A percentile compares a stretch with the other conserved stretches of the same genome.
Evolutionary conservation across 805 yeast species (phyloP).

Genomic region (Myxozyma geophila): DNA sequence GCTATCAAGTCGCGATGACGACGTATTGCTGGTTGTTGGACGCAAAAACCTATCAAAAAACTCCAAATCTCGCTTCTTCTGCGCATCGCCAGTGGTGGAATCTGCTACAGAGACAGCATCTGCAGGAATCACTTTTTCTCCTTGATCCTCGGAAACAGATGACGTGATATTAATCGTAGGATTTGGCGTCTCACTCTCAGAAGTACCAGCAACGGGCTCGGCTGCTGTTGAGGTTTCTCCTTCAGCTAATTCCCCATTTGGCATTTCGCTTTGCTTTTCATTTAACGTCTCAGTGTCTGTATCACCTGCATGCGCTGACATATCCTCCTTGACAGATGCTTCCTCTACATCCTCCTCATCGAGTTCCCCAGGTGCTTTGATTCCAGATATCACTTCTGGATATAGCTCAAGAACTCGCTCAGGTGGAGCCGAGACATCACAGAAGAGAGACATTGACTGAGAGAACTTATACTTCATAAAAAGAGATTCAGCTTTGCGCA

Average conservation of each 20-base stretch:
- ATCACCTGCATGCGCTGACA: not conserved
- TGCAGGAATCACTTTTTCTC: not conserved
- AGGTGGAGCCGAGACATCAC: slow-evolving; percentile 65
- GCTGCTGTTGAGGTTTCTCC: not conserved
- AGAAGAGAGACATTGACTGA: slow-evolving; percentile 53
- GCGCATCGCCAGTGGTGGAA: slow-evolving; percentile 13
- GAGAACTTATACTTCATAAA: slow-evolving; percentile 44
- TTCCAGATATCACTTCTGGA: slow-evolving; percentile 48
- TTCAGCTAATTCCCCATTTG: not conserved
- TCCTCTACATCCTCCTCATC: not conserved
- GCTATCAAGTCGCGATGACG: slow-evolving; percentile 10
- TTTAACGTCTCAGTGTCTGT: not conserved
- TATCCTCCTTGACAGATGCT: not conserved
- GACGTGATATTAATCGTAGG: not conserved
- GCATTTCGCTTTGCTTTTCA: not conserved
- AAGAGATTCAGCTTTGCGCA: slow-evolving; percentile 48
- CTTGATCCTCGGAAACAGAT: not conserved
- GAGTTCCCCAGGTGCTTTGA: not conserved
- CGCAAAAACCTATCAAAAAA: slow-evolving; percentile 32
- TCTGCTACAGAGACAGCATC: slow-evolving; percentile 21
- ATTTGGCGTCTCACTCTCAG: not conserved
- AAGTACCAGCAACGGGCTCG: not conserved
- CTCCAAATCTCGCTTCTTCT: slow-evolving; percentile 25
- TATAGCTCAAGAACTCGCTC: slow-evolving; percentile 53
- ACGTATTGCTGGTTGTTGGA: slow-evolving; percentile 14